phyloP scores from a whole-genome alignment of 768 basidiomycete genomes.

The Phallus indusiatus region DNA sequence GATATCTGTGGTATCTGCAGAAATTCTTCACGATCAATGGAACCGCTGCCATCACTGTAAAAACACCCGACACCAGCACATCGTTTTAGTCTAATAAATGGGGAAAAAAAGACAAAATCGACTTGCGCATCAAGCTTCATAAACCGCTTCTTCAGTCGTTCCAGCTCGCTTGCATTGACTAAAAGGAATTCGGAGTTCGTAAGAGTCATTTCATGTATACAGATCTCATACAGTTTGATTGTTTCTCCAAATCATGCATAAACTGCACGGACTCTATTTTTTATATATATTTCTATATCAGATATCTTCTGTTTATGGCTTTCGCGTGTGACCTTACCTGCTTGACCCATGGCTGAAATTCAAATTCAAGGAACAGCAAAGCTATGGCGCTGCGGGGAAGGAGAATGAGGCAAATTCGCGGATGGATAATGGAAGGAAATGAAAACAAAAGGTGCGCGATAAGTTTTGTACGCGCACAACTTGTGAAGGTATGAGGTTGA shows the following conservation, averaged over 20 bases:
- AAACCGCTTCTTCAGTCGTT: constrained; percentile 95
- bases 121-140: constrained; percentile 84
- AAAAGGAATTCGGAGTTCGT: constrained; percentile 4
- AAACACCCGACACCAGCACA: not conserved
- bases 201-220: not conserved
- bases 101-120: not conserved
- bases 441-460: too few relatives aligned
- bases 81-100: not conserved
- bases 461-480: too few relatives aligned
- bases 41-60: constrained; percentile 85
- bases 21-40: constrained; percentile 98
- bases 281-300: constrained; percentile 13
- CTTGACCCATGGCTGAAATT: constrained; percentile 67
- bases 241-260: constrained; percentile 96
- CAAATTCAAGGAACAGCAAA: too few relatives aligned
- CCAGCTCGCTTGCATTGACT: constrained; percentile 94
- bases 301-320: too few relatives aligned
- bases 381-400: too few relatives aligned
- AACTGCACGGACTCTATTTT: constrained; percentile 43
- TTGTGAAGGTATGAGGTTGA: too few relatives aligned
- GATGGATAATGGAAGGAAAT: too few relatives aligned
- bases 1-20: constrained; percentile 98
- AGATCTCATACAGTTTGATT: constrained; percentile 81
- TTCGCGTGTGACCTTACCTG: too few relatives aligned
- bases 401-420: too few relatives aligned